phyloP scores from a whole-genome alignment of 83 land plant species.

The Picea mariana region DNA sequence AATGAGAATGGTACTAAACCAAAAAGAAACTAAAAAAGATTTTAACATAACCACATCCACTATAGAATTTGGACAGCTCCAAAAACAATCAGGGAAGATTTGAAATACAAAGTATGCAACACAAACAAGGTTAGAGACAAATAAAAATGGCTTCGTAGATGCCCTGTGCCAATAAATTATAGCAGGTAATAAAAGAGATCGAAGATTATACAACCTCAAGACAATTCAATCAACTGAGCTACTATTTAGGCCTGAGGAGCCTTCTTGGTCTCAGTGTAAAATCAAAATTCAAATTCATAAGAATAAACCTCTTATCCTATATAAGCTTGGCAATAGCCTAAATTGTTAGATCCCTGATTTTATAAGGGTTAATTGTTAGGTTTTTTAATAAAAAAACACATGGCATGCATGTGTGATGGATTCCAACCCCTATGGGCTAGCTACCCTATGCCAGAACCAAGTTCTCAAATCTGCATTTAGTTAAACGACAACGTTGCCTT shows the following conservation, averaged over 20 bases:
- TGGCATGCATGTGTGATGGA: not conserved
- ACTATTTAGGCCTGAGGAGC: not conserved
- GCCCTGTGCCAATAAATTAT: too few species aligned
- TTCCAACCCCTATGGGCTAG: not conserved
- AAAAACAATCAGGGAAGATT: not conserved
- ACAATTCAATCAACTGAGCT: not conserved
- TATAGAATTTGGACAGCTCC: not conserved
- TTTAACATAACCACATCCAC: not conserved
- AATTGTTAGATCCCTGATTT: not conserved
- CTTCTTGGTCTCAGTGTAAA: not conserved
- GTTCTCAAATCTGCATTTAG: not conserved
- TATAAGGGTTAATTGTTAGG: too few species aligned
- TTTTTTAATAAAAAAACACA: too few species aligned
- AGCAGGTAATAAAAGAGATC: too few species aligned
- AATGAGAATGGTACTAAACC: too few species aligned
- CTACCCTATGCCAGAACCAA: not conserved
- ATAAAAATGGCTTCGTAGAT: too few species aligned
- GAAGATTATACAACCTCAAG: not conserved
- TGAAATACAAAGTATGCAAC: not conserved
- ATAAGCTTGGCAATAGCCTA: not conserved
- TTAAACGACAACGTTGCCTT: too few species aligned
- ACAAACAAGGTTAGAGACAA: not conserved
- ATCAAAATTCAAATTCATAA: not conserved
- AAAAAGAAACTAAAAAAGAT: too few species aligned
- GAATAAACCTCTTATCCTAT: not conserved